Conservation (phyloP, 2,329 filamentous ascomycete genomes). For the Nigrospora osmanthi region DNA sequence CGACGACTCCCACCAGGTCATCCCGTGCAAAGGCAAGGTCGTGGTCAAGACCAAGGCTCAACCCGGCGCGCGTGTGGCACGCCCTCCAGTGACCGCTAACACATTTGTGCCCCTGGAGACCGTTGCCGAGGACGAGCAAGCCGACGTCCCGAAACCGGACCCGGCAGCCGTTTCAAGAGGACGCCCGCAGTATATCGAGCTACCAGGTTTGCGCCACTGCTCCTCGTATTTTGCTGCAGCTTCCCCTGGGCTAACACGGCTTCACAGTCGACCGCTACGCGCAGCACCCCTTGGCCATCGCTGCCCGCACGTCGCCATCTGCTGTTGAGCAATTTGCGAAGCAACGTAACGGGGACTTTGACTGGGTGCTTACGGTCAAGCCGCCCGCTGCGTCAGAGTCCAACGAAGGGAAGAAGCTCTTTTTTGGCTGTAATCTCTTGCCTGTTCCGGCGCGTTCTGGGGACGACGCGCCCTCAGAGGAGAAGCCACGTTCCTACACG, state of each 20-base stretch:
- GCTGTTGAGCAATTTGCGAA: slow-evolving; percentile 19
- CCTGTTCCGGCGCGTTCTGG: slow-evolving; percentile 8
- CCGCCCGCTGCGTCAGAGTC: slow-evolving; percentile 5
- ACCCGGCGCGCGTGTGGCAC: slow-evolving; percentile 11
- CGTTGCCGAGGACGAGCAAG: slow-evolving; percentile 18
- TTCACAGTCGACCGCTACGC: slow-evolving; percentile 14
- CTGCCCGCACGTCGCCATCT: slow-evolving; percentile 17
- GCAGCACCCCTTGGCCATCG: slow-evolving; percentile 16
- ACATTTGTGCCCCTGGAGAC: slow-evolving; percentile 21
- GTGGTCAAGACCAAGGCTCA: slow-evolving; percentile 9
- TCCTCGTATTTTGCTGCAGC: neutral
- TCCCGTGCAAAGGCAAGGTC: slow-evolving; percentile 5
- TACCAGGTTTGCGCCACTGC: slow-evolving; percentile 14
- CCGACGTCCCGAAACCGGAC: slow-evolving; percentile 6
- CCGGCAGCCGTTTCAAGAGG: slow-evolving; percentile 7
- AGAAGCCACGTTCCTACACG: slow-evolving; percentile 9
- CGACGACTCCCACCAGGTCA: slow-evolving; percentile 7
- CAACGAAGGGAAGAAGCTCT: slow-evolving; percentile 22
- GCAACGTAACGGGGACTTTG: slow-evolving; percentile 19
- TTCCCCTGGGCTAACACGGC: slow-evolving; percentile 5
- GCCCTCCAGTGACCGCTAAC: slow-evolving; percentile 14
- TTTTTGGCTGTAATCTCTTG: slow-evolving; percentile 47
- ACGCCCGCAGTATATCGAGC: slow-evolving; percentile 11
- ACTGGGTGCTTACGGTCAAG: slow-evolving; percentile 20
- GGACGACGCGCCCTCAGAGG: neutral